Base-by-base conservation (phyloP, 345 rosid species). In the Chamaenerion angustifolium region DNA sequence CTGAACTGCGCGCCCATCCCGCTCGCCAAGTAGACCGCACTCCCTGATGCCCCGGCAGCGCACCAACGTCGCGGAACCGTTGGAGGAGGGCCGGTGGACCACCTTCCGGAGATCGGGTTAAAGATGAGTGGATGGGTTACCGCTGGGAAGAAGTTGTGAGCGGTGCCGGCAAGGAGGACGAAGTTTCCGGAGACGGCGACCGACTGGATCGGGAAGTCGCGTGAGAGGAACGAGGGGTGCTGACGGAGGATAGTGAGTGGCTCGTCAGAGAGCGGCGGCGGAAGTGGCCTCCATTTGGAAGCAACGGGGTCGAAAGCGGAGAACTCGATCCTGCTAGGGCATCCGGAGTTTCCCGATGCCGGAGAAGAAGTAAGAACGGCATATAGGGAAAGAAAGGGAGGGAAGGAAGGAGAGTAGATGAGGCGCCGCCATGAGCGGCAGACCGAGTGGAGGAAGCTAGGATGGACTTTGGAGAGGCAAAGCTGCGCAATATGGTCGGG, bases 341-440 rank as follows among this genome's bases (percentile, higher is more conserved):
- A n/a, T 23, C 64, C 66, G 25, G 61, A 44, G 0, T 13, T 16
- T 10, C 49, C 11, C 15, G 2, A 23, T 15, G 4, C 75, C 55
- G 7, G 81, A 63, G 23, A 68, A 65, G 61, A 16, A 66, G 61
- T n/a, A 44, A 60, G 41, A 62, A 64, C 50, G 5, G 81, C 46
- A 52, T 76, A 79, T 1, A 79, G 43, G 47, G 77, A 70, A 11
- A 59, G 69, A 45, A 66, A 73, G 13, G 77, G 77, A 57, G 81
- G 77, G 58, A 64, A 68, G 40, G 67, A 48, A 31, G 79, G 74
- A 4, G 72, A 62, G 58, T 76, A 79, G 47, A 73, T 67, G 12
- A 79, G 56, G 9, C 75, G 73, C 0, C 77, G 68, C 85, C 85
- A 79, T 13, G 79, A 64, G 41, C 54, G 67, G 56, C 75, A 75